Percentiles rank a stretch among this genome's conserved stretches.
phyloP scores from a whole-genome alignment of 192 early-diverging fungal genomes.

The Gorgonomyces haynaldii region DNA sequence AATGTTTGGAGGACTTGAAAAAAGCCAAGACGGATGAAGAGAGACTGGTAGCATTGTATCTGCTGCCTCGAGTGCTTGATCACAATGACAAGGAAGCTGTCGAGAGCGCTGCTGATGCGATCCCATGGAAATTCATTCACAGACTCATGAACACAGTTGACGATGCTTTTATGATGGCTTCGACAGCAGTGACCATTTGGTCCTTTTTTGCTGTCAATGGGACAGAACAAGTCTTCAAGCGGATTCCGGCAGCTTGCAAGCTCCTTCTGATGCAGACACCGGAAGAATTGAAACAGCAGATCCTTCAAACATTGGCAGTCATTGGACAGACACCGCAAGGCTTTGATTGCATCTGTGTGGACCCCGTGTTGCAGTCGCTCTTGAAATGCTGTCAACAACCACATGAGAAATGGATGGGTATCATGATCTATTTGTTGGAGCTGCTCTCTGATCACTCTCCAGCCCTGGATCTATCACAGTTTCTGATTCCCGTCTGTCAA shows the following conservation, averaged over 20 bases:
- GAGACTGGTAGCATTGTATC: not conserved
- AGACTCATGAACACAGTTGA: not conserved
- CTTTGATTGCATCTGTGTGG: too few relatives aligned
- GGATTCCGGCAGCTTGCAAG: not conserved
- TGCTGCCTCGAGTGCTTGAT: not conserved
- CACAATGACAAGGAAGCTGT: not conserved
- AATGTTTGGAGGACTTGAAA: not conserved
- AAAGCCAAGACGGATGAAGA: slow-evolving; percentile 3
- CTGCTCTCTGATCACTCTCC: too few relatives aligned
- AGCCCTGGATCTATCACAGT: too few relatives aligned
- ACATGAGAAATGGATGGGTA: too few relatives aligned
- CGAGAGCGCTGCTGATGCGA: not conserved
- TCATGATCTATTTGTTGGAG: too few relatives aligned
- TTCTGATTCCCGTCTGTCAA: too few relatives aligned
- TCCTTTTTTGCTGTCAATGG: not conserved
- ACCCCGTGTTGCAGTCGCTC: too few relatives aligned
- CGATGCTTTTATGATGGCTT: not conserved
- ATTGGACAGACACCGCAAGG: too few relatives aligned
- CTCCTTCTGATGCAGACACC: too few relatives aligned
- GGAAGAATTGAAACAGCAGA: too few relatives aligned
- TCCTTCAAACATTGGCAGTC: too few relatives aligned
- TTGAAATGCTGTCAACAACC: too few relatives aligned
- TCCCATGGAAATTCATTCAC: slow-evolving; percentile 6
- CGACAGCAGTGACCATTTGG: not conserved
- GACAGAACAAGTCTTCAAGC: not conserved